Base-by-base conservation (phyloP, 2,329 filamentous ascomycete genomes). In the Stylonectria norvegica region DNA sequence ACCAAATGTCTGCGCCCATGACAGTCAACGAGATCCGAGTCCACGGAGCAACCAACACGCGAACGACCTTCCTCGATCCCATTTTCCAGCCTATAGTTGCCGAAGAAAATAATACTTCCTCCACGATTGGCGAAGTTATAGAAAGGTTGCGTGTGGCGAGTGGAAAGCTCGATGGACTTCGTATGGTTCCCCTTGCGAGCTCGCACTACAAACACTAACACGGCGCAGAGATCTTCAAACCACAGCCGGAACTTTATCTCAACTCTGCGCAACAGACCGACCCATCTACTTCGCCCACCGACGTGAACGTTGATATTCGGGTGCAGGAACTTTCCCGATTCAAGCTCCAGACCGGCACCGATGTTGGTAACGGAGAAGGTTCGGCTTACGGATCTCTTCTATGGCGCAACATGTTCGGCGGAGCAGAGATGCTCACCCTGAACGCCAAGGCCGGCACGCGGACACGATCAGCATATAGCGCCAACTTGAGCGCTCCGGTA, bases 371-470 rank as follows among this genome's bases (percentile, higher is more conserved):
- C 59, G 83, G 88, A 16, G 93, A 98, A 66, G 93, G 91, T 23
- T 95, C 90, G 6, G 91, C 90, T 4, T 97, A 95, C 60, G 84
- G 87, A 51, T 91, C 93, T 52, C 76, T 89, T 31, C 75, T 91
- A 36, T 83, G 89, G 72, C 83, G 93, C 53, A 98, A 98, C 66
- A 77, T 98, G 44, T 88, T 98, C 61, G 93, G 93, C 36, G 93
- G 93, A 27, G 93, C 90, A 17, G 93, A 98, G 70, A 86, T 85
- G 41, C 69, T 98, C 48, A 88, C 87, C 37, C 71, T 95, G 44
- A 91, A 95, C 57, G 90, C 88, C 34, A 90, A 89, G 20, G 71
- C 90, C 17, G 93, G 93, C 42, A 97, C 91, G 5, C 79, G 93
- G 31, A 97, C 93, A 19, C 78, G 89, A 34, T 95, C 89, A 3